phyloP scores from a whole-genome alignment of 805 yeast genomes.

The Cyberlindnera misumaiensis region DNA sequence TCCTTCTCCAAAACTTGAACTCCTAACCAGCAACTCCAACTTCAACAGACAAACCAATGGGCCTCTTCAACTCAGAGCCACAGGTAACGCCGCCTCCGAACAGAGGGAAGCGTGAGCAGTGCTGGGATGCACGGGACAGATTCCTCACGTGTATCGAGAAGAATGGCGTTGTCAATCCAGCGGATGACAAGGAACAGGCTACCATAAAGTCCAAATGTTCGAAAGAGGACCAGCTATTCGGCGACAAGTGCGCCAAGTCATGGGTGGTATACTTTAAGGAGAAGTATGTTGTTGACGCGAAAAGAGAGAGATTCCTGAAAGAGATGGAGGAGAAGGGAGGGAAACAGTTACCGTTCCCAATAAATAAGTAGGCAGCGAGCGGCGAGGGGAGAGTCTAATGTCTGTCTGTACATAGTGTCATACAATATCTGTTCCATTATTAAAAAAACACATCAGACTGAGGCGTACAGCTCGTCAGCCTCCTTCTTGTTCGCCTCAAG shows the following conservation, averaged over 20 bases:
- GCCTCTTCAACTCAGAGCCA: conserved; percentile 33
- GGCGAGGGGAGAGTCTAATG: neutral
- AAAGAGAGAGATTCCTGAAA: conserved; percentile 58
- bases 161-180: conserved; percentile 62
- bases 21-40: too few relatives aligned
- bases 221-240: conserved; percentile 47
- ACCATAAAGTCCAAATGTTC: conserved; percentile 54
- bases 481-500: conserved; percentile 57
- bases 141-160: conserved; percentile 71
- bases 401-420: neutral
- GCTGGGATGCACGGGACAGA: conserved; percentile 87
- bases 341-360: conserved; percentile 21
- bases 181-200: conserved; percentile 42
- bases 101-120: conserved; percentile 61
- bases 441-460: neutral
- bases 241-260: conserved; percentile 70
- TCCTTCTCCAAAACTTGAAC: too few relatives aligned
- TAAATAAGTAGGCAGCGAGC: conserved; percentile 10
- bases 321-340: conserved; percentile 68
- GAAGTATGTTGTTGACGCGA: conserved; percentile 72
- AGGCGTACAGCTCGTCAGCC: conserved; percentile 57
- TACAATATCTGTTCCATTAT: neutral
- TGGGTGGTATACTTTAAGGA: conserved; percentile 92
- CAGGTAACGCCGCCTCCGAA: conserved; percentile 35
- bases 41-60: conserved; percentile 31